Percentiles rank a stretch among this genome's conserved stretches.
Evolutionary conservation across 1,284 basidiomycete genomes (phyloP).

Genomic region (Sporisorium exsertum): DNA sequence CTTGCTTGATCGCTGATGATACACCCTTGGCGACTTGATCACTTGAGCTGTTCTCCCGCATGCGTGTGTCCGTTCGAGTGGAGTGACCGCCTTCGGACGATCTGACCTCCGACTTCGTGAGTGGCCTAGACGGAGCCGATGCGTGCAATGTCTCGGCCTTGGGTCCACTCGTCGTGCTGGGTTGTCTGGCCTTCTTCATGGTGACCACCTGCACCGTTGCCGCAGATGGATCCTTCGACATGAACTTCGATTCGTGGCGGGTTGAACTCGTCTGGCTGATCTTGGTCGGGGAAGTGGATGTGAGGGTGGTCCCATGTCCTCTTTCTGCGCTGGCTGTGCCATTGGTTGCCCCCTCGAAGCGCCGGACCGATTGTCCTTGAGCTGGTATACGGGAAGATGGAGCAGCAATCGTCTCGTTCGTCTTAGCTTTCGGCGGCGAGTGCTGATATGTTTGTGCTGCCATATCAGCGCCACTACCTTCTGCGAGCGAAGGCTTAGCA

Average conservation of each 20-base stretch:
- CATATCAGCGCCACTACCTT: not conserved
- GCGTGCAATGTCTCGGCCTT: not conserved
- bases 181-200: conserved; percentile 25
- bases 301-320: not conserved
- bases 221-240: not conserved
- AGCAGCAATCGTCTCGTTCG: not conserved
- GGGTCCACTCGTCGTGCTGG: not conserved
- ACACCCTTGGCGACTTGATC: not conserved
- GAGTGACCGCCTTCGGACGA: not conserved
- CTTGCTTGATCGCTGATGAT: conserved; percentile 8
- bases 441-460: not conserved
- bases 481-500: not conserved
- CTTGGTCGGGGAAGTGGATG: not conserved
- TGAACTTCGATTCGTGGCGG: not conserved
- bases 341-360: not conserved
- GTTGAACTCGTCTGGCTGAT: not conserved
- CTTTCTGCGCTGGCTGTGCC: not conserved
- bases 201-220: conserved; percentile 28
- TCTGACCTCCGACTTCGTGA: conserved; percentile 1
- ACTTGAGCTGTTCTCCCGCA: not conserved
- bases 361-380: not conserved
- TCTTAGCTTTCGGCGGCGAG: conserved; percentile 8
- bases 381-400: not conserved
- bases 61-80: not conserved
- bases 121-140: not conserved